Conservation (phyloP, 2,329 filamentous ascomycete species). For the Pseudohalonectria lignicola region DNA sequence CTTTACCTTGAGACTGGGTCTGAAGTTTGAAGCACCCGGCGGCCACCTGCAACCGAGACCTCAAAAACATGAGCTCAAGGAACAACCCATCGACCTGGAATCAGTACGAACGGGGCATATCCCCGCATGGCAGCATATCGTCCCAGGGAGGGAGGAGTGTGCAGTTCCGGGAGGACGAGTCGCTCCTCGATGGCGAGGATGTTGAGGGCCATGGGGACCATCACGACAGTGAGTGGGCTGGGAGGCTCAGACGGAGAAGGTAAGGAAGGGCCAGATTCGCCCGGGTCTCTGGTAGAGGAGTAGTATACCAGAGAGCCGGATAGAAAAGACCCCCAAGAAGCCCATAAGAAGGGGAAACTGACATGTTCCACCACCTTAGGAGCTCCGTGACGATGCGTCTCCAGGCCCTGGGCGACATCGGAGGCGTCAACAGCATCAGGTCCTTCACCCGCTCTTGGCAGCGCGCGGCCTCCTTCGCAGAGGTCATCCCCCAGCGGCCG, state of each 20-base stretch:
- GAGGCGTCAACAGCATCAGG: conserved; percentile 86
- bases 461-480: conserved; percentile 76
- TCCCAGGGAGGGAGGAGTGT: conserved; percentile 17
- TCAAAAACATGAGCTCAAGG: not conserved
- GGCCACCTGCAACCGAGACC: too few relatives aligned
- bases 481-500: conserved; percentile 71
- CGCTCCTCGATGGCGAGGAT: conserved; percentile 25
- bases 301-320: too few relatives aligned
- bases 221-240: not conserved
- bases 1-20: too few relatives aligned
- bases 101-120: conserved; percentile 30
- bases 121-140: conserved; percentile 27
- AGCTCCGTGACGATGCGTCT: conserved; percentile 44
- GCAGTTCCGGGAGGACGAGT: conserved; percentile 28
- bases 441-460: conserved; percentile 92
- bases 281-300: too few relatives aligned
- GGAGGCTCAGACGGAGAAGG: conserved; percentile 22
- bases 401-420: conserved; percentile 55
- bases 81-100: conserved; percentile 35
- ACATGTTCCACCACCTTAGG: not conserved
- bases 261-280: too few relatives aligned
- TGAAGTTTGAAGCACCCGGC: too few relatives aligned
- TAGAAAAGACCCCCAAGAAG: too few relatives aligned
- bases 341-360: too few relatives aligned
- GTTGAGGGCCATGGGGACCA: conserved; percentile 20